Evolutionary conservation across 371 early-diverging fungal species (phyloP), one percentile per base, ranked within the genome.

Genomic region (Basidiobolus heterosporus): DNA sequence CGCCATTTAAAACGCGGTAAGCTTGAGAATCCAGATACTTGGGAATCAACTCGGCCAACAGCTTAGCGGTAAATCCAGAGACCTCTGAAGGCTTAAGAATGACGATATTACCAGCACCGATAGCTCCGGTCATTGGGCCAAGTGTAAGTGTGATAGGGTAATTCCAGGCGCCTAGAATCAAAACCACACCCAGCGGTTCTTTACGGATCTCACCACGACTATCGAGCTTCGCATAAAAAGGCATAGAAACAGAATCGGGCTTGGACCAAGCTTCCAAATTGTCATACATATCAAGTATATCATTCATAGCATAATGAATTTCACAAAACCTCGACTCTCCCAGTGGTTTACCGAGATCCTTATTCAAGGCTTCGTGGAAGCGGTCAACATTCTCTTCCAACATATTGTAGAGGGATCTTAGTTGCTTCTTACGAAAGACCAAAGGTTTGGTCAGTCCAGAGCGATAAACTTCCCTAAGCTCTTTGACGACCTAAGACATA

Each of bases 61-160:
- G 53, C 1, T 58, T 61, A 0, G 89, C 74, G 1, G 78, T 70
- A 54, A 86, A 67, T 1, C 60, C 47, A 8, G 90, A 62, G 1
- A 90, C 62, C 64, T 96, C 95, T 2, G 91, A 88, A 7, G 89
- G 92, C 78, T 95, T 95, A 46, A 91, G 24, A 2, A 87, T 58
- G 21, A 72, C 85, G 9, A 79, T 77, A 64, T 87, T 86, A n/a
- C 97, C 95, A 1, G 88, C 88, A 16, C 88, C 92, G 50, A 96
- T 75, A 2, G 92, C 93, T 13, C 86, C 85, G 1, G 82, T 70
- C 4, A 88, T 53, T 2, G 96, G 94, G 6, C 68, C 51, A n/a
- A 91, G 49, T 2, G 70, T 17, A 30, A 92, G 64, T 41, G 78
- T 67, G 35, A 88, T 51, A 18, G 86, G 90, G 56, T 82, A 91